A percentile compares a stretch with the other conserved stretches of the same genome.
Evolutionary conservation across 768 basidiomycete genomes (phyloP).

Genomic region (Lentinula raphanica): DNA sequence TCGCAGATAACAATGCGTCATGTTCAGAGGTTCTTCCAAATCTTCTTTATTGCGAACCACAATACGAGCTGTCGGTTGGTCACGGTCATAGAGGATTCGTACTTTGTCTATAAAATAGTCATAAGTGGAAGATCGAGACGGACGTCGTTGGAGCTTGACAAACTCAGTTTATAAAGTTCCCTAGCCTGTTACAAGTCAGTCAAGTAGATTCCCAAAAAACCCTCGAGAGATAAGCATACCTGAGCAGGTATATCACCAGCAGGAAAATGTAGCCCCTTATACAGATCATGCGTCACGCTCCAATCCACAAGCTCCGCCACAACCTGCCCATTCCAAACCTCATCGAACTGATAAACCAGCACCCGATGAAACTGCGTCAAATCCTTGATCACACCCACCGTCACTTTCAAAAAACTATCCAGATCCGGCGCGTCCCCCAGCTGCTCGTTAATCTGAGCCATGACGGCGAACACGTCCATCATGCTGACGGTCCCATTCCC

Average conservation of each 20-base stretch:
- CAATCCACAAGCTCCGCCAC: slow-evolving; percentile 80
- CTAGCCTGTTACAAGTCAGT: slow-evolving; percentile 44
- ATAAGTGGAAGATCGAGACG: not conserved
- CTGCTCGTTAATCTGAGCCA: slow-evolving; percentile 79
- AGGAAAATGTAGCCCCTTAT: slow-evolving; percentile 67
- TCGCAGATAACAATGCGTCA: slow-evolving; percentile 81
- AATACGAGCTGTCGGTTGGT: slow-evolving; percentile 67
- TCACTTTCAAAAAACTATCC: slow-evolving; percentile 64
- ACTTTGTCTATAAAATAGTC: slow-evolving; percentile 53
- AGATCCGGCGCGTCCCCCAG: slow-evolving; percentile 61
- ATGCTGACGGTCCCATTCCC: slow-evolving; percentile 44
- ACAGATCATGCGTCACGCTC: slow-evolving; percentile 68
- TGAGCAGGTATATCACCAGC: slow-evolving; percentile 66
- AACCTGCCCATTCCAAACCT: slow-evolving; percentile 72
- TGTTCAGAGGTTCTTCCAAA: slow-evolving; percentile 67
- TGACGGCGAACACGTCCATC: slow-evolving; percentile 77
- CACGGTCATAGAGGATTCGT: slow-evolving; percentile 68
- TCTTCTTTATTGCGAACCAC: slow-evolving; percentile 60
- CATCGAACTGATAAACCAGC: slow-evolving; percentile 79
- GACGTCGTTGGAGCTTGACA: slow-evolving; percentile 14
- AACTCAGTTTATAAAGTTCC: slow-evolving; percentile 63
- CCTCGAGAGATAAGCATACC: slow-evolving; percentile 24
- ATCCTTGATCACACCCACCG: slow-evolving; percentile 69
- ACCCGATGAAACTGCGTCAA: slow-evolving; percentile 79
- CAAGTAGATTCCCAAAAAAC: not conserved